Evolutionary conservation across 148 eudicot species (phyloP).

Genomic region (Rhododendron kiyosumense): DNA sequence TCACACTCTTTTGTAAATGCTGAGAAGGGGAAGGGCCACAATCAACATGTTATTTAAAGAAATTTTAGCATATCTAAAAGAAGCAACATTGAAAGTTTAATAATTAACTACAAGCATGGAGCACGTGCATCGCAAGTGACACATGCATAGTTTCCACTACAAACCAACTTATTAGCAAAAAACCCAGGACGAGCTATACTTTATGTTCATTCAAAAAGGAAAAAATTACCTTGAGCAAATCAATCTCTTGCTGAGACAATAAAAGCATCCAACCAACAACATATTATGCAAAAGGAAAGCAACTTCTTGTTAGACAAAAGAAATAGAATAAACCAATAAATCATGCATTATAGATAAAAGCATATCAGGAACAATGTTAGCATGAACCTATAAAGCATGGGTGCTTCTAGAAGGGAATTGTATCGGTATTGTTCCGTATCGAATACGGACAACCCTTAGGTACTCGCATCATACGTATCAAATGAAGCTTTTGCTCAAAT

Average conservation of each 20-base stretch:
- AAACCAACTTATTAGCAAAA: not conserved
- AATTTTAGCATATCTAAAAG: not conserved
- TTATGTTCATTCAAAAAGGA: conserved; percentile 1
- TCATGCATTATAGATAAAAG: not conserved
- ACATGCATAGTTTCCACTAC: not conserved
- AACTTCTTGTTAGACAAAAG: conserved; percentile 19
- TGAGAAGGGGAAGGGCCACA: not conserved
- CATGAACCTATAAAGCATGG: not conserved
- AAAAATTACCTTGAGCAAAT: conserved; percentile 80
- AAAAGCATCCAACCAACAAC: conserved; percentile 21
- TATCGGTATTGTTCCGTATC: not conserved
- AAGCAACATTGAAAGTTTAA: not conserved
- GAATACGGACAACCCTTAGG: not conserved
- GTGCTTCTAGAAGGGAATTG: not conserved
- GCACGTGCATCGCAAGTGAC: not conserved
- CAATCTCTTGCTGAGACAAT: conserved; percentile 91
- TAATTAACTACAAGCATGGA: not conserved
- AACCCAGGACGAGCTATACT: not conserved
- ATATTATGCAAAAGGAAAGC: conserved; percentile 19
- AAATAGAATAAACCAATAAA: not conserved
- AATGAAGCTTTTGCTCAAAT: not conserved
- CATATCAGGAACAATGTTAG: not conserved
- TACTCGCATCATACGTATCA: not conserved
- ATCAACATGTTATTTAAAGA: not conserved
- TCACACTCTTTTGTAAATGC: not conserved